These are phyloP conservation scores for Avena atlantica DNA, from an alignment of 176 grass and related monocot genomes.

Conservation along the genomic window DNA sequence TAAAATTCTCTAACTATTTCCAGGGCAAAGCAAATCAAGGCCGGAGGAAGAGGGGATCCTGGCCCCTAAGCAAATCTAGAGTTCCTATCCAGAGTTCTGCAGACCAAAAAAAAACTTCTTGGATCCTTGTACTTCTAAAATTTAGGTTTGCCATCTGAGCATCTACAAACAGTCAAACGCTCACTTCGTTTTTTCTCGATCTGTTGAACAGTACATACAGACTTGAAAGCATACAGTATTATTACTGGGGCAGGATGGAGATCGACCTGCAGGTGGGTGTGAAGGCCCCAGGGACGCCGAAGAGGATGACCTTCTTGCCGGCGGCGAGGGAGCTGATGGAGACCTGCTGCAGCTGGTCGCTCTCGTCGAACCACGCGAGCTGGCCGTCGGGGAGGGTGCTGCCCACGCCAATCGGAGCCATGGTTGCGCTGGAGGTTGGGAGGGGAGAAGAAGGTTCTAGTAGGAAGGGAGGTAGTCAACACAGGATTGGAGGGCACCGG, in stretches of 20 bases:
- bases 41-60: neutral
- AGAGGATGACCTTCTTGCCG: constrained; percentile 94
- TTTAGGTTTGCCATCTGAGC: neutral
- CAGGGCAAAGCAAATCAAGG: neutral
- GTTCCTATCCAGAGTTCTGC: neutral
- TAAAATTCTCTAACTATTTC: neutral
- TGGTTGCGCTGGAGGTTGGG: neutral
- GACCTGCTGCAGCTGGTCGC: constrained; percentile 70
- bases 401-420: constrained; percentile 87
- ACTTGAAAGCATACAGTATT: no score
- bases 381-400: constrained; percentile 73
- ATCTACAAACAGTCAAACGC: neutral
- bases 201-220: neutral
- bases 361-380: constrained; percentile 80
- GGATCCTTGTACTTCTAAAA: neutral
- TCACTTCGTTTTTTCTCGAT: neutral
- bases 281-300: constrained; percentile 97
- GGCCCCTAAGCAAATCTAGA: neutral
- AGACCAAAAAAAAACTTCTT: neutral
- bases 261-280: constrained; percentile 94
- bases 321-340: constrained; percentile 73
- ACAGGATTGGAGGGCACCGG: neutral
- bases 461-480: neutral
- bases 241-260: neutral
- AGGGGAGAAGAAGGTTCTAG: neutral